Percentiles rank a stretch among this genome's conserved stretches.
These are phyloP conservation scores for Epicoccum sorghinum DNA, from an alignment of 2,329 filamentous ascomycete species.

Conservation along the genomic window DNA sequence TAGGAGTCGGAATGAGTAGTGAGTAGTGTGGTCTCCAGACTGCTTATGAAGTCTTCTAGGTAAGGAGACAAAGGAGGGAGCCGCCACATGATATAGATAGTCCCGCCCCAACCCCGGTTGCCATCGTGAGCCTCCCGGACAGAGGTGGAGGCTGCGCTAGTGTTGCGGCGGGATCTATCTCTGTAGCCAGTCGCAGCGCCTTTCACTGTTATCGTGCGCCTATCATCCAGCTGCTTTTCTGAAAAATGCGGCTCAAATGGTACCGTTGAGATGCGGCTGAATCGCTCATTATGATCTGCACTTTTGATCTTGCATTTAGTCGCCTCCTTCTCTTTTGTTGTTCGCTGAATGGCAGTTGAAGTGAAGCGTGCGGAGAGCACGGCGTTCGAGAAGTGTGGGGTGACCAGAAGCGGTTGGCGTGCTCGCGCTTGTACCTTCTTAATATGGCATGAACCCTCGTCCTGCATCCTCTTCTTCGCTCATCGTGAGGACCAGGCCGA, in stretches of 20 bases:
- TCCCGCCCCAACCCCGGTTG: constrained; percentile 34
- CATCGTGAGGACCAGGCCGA: constrained; percentile 6
- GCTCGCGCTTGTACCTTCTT: constrained; percentile 41
- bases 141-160: constrained; percentile 36
- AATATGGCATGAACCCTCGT: constrained; percentile 6
- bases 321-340: not conserved
- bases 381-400: constrained; percentile 37
- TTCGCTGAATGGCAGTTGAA: not conserved
- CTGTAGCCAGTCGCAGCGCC: constrained; percentile 22
- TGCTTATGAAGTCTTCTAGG: constrained; percentile 8
- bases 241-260: constrained; percentile 19
- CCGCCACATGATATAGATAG: constrained; percentile 47
- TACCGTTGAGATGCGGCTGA: constrained; percentile 15
- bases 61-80: constrained; percentile 22
- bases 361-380: constrained; percentile 19
- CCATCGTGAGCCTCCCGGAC: constrained; percentile 27
- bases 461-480: constrained; percentile 10
- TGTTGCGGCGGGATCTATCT: constrained; percentile 32
- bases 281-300: not conserved
- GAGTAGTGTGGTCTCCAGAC: not conserved
- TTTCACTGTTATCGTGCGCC: constrained; percentile 28
- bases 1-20: not conserved
- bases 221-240: constrained; percentile 7
- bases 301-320: not conserved
- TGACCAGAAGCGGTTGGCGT: constrained; percentile 27